Evolutionary conservation across 1,284 basidiomycete species (phyloP).

Genomic region (Ustilago hordei): DNA sequence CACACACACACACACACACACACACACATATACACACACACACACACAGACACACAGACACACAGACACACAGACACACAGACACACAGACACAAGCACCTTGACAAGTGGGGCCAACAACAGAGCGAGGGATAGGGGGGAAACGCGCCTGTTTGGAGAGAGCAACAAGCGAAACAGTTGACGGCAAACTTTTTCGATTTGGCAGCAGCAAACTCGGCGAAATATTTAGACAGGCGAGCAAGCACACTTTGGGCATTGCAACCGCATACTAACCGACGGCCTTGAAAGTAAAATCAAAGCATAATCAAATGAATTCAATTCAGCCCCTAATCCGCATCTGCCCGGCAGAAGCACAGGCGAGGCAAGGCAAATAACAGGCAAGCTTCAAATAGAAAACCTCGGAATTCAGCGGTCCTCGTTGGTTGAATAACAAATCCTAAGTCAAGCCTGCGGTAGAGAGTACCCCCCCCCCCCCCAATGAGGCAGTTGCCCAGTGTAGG

Average conservation of each 20-base stretch:
- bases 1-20: background rate
- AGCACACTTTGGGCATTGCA: background rate
- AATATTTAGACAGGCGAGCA: too few relatives aligned
- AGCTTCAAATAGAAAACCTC: background rate
- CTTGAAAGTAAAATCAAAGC: background rate
- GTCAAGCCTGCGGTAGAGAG: background rate
- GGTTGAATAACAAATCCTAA: background rate
- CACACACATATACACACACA: background rate
- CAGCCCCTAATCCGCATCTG: background rate
- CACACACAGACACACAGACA: too few relatives aligned
- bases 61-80: background rate
- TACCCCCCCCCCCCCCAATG: too few relatives aligned
- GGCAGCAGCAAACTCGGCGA: background rate
- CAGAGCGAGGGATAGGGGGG: background rate
- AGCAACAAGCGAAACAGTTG: background rate
- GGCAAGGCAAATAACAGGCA: background rate
- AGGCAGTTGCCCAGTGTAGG: background rate
- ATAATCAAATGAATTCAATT: conserved; percentile 2
- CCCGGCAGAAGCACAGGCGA: too few relatives aligned
- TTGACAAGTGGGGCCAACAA: background rate
- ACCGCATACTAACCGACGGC: conserved; percentile 4
- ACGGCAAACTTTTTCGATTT: background rate
- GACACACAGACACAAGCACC: background rate
- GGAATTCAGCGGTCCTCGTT: conserved; percentile 14
- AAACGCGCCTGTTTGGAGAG: conserved; percentile 5